Percentiles rank a stretch among this genome's conserved stretches.
Evolutionary conservation across 495 filamentous ascomycete species (phyloP).

Genomic region (Penicilliopsis zonata): DNA sequence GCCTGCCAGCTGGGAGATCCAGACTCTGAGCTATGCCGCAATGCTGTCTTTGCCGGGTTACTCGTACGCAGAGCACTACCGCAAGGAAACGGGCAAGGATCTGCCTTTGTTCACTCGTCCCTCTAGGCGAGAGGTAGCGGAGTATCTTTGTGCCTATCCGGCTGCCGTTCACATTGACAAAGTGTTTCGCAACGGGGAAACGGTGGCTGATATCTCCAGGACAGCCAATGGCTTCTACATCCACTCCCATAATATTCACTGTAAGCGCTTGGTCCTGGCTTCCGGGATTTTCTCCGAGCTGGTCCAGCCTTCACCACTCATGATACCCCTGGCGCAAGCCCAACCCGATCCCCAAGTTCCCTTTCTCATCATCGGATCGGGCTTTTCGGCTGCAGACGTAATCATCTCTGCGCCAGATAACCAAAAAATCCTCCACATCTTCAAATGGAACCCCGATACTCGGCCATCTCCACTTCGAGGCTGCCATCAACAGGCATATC

Average conservation of each 20-base stretch:
- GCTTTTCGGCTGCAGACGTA: slow-evolving; percentile 53
- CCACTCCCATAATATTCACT: slow-evolving; percentile 39
- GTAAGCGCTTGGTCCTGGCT: slow-evolving; percentile 50
- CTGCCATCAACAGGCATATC: slow-evolving; percentile 55
- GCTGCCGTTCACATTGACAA: slow-evolving; percentile 39
- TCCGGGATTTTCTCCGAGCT: slow-evolving; percentile 50
- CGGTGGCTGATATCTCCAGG: slow-evolving; percentile 31
- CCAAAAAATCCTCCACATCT: slow-evolving; percentile 49
- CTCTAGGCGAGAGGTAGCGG: slow-evolving; percentile 43
- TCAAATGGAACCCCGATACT: slow-evolving; percentile 46
- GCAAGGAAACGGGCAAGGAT: slow-evolving; percentile 22
- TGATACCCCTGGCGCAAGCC: slow-evolving; percentile 26
- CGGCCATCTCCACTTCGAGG: slow-evolving; percentile 46
- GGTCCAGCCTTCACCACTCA: slow-evolving; percentile 37
- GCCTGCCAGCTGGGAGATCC: slow-evolving; percentile 43
- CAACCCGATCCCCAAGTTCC: slow-evolving; percentile 16
- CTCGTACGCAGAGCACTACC: slow-evolving; percentile 44
- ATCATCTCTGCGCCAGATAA: slow-evolving; percentile 41
- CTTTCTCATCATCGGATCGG: slow-evolving; percentile 49
- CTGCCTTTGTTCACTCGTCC: slow-evolving; percentile 46
- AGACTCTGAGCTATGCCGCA: slow-evolving; percentile 52
- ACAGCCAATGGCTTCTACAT: slow-evolving; percentile 39
- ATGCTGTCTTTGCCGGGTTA: slow-evolving; percentile 56
- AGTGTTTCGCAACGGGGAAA: slow-evolving; percentile 32
- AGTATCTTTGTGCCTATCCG: slow-evolving; percentile 47